Evolutionary conservation across 768 basidiomycete species (phyloP).

Genomic region (Pisolithus marmoratus): DNA sequence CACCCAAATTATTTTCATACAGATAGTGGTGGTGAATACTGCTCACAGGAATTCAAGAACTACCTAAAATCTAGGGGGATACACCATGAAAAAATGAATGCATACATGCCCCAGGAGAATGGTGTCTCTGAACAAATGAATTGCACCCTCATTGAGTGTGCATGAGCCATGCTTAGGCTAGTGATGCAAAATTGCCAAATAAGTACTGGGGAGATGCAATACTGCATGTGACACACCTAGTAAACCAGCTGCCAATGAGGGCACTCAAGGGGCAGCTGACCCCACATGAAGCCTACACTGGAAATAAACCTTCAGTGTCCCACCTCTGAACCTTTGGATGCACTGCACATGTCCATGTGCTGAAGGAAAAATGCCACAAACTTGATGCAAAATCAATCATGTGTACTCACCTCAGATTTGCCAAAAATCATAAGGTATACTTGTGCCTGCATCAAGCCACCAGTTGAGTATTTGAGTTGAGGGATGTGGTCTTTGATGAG

Average conservation of each 20-base stretch:
- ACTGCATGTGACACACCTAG: background rate
- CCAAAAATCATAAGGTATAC: background rate
- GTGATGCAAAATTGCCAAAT: background rate
- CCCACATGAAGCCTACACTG: conserved; percentile 13
- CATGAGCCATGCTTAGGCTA: background rate
- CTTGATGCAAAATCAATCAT: background rate
- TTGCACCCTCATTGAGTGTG: background rate
- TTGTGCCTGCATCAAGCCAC: background rate
- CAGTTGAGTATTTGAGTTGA: too few relatives aligned
- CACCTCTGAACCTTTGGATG: conserved; percentile 19
- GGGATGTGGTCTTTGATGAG: too few relatives aligned
- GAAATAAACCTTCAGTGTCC: conserved; percentile 15
- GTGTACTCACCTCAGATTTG: background rate
- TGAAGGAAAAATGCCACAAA: conserved; percentile 10
- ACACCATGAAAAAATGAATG: conserved; percentile 2
- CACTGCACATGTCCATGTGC: conserved; percentile 19
- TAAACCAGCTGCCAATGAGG: background rate
- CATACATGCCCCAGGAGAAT: conserved; percentile 4
- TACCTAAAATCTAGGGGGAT: conserved; percentile 12
- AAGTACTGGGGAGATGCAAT: conserved; percentile 3
- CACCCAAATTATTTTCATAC: background rate
- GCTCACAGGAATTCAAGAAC: conserved; percentile 15
- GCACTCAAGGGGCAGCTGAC: conserved; percentile 25
- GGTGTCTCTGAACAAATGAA: conserved; percentile 1
- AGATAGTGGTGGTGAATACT: conserved; percentile 21